These are phyloP conservation scores for Tetrapisispora nanseiensis DNA, from an alignment of 805 yeast genomes.

Conservation along the genomic window DNA sequence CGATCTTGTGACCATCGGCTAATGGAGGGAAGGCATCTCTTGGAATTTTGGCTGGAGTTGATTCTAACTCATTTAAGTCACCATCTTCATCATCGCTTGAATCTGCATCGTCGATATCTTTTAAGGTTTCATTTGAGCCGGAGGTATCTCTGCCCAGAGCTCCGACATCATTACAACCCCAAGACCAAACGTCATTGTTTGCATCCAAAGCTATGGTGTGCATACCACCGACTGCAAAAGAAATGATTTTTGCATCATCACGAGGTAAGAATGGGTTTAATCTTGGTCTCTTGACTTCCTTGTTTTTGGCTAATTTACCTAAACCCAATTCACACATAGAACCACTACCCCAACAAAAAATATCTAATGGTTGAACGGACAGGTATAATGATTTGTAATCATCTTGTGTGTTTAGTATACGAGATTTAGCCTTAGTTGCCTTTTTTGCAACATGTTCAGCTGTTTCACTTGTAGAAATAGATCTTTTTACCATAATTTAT, in stretches of 20 bases:
- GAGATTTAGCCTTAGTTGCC: constrained; percentile 12
- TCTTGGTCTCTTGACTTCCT: constrained; percentile 93
- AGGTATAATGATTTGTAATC: constrained; percentile 28
- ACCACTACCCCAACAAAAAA: constrained; percentile 94
- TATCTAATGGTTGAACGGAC: constrained; percentile 43
- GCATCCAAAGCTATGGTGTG: constrained; percentile 78
- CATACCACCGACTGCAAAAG: constrained; percentile 93
- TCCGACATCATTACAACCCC: constrained; percentile 95
- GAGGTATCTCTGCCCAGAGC: constrained; percentile 85
- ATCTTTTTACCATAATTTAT: constrained; percentile 19
- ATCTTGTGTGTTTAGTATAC: constrained; percentile 25
- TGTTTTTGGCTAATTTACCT: constrained; percentile 88
- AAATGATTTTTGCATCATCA: constrained; percentile 64
- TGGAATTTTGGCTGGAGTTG: constrained; percentile 70
- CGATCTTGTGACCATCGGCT: constrained; percentile 40
- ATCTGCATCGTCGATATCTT: constrained; percentile 53
- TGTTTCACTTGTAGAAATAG: constrained; percentile 9
- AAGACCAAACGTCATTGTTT: constrained; percentile 80
- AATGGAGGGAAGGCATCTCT: constrained; percentile 54
- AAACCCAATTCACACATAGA: constrained; percentile 95
- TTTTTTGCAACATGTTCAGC: constrained; percentile 3
- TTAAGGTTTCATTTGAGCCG: constrained; percentile 50
- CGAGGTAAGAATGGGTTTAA: constrained; percentile 64
- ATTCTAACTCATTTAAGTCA: constrained; percentile 78
- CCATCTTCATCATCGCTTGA: constrained; percentile 61